Evolutionary conservation across 2,329 filamentous ascomycete species (phyloP).

Genomic region (Lecanicillium sp.): DNA sequence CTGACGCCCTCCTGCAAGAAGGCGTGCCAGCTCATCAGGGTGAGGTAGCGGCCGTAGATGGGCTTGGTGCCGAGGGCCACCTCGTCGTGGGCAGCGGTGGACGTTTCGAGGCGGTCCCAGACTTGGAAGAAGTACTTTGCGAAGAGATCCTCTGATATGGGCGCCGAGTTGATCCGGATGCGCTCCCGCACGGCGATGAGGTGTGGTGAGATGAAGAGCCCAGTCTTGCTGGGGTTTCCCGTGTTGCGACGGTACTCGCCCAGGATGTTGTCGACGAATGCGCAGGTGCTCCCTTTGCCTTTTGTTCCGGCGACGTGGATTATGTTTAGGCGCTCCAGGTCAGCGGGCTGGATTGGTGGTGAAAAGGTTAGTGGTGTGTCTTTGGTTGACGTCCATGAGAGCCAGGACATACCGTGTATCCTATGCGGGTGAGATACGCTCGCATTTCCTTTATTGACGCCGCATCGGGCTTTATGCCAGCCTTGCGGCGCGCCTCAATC

Average conservation of each 20-base stretch:
- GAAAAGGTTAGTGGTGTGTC: neutral
- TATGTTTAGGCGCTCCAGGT: constrained; percentile 55
- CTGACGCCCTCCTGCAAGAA: constrained; percentile 58
- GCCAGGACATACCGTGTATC: constrained; percentile 52
- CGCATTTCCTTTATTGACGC: constrained; percentile 70
- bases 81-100: constrained; percentile 23
- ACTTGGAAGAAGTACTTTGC: constrained; percentile 61
- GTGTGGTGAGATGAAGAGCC: constrained; percentile 63
- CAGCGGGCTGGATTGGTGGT: constrained; percentile 26
- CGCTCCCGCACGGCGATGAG: constrained; percentile 60
- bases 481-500: constrained; percentile 70
- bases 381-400: neutral
- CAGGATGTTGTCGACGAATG: constrained; percentile 58
- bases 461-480: constrained; percentile 62
- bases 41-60: constrained; percentile 54
- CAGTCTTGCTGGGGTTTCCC: constrained; percentile 37
- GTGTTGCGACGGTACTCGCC: constrained; percentile 34
- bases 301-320: constrained; percentile 70
- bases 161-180: constrained; percentile 52
- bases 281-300: constrained; percentile 67
- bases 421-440: constrained; percentile 67
- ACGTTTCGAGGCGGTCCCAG: constrained; percentile 47
- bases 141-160: constrained; percentile 52
- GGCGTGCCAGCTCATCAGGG: constrained; percentile 59
- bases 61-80: constrained; percentile 35